phyloP scores from a whole-genome alignment of 352 stramenopile genomes.

The Phytophthora kernoviae region DNA sequence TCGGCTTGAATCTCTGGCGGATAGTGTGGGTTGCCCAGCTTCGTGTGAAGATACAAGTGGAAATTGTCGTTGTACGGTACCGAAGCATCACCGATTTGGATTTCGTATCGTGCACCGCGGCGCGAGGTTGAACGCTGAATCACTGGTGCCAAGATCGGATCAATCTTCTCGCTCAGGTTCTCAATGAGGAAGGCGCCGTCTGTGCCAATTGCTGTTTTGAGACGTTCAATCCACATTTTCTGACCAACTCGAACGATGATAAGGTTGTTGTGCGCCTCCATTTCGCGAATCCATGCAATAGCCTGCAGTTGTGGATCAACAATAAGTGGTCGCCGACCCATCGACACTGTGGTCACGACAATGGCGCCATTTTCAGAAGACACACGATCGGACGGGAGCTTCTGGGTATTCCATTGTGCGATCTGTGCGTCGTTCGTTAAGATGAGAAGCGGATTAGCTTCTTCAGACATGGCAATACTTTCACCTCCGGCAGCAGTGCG shows the following conservation, averaged over 20 bases:
- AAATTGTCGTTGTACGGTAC: constrained; percentile 95
- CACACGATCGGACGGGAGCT: constrained; percentile 92
- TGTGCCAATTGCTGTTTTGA: constrained; percentile 94
- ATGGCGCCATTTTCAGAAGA: constrained; percentile 95
- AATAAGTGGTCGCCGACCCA: constrained; percentile 91
- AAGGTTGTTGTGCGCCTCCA: constrained; percentile 90
- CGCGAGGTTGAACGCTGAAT: constrained; percentile 95
- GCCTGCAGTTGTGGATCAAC: constrained; percentile 95
- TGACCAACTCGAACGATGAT: constrained; percentile 95
- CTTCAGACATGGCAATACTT: constrained; percentile 91
- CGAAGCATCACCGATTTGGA: constrained; percentile 94
- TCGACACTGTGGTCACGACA: constrained; percentile 90
- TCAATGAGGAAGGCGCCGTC: constrained; percentile 94
- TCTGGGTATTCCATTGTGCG: constrained; percentile 94
- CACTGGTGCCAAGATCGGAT: constrained; percentile 92
- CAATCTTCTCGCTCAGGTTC: constrained; percentile 94
- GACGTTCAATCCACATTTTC: constrained; percentile 94
- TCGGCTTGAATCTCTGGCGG: constrained; percentile 95
- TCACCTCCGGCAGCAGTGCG: constrained; percentile 84
- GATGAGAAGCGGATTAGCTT: constrained; percentile 90
- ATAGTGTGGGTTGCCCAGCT: constrained; percentile 94
- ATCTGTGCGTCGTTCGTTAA: constrained; percentile 93
- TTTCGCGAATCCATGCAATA: constrained; percentile 94
- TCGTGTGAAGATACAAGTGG: constrained; percentile 94
- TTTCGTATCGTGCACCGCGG: constrained; percentile 92